Evolutionary conservation across 306 rosid species (phyloP), one percentile per base, ranked within the genome.

Genomic region (Argentina anserina): DNA sequence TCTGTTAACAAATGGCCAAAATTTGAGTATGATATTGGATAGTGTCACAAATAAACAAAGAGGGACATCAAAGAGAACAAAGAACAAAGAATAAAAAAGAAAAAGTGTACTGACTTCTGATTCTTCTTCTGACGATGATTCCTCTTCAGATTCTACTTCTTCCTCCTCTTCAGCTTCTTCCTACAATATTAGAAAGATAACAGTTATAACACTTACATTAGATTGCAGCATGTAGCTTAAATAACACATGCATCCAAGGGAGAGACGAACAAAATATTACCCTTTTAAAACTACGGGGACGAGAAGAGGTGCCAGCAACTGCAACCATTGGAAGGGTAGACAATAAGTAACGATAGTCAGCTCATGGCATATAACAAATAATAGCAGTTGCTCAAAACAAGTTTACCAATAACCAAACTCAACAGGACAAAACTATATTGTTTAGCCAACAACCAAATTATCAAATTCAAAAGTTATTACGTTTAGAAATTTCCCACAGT

Each of bases 231-330:
- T 13, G 8, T 39, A 34, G 58, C 17, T 50, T 52, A 52, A 34
- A 53, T 36, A 34, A 50, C 6, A 31, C 45, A 69, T 69, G 39
- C n/a, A n/a, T n/a, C n/a, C n/a, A n/a, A n/a, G n/a, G n/a, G n/a
- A n/a, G n/a, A n/a, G 20, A 56, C 9, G 67, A 63, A 28, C 40
- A 40, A 45, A 40, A 9, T 58, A 41, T 67, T 76, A 93, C 97
- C 98, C 84, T 83, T 83, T 43, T 93, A 74, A 93, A 93, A 56
- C 88, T 58, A 70, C 93, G 89, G 42, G 97, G 98, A 65, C 96
- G 97, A 21, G 81, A 41, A 58, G 97, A 86, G 75, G 90, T 87
- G 67, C 98, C 96, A 43, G 98, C 98, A 86, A 84, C 98, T 93
- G 90, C 89, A 84, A 73, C 65, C 31, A 65, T 76, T 67, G n/a